Evolutionary conservation across 352 stramenopile genomes (phyloP).

Genomic region (Phytophthora cajani): DNA sequence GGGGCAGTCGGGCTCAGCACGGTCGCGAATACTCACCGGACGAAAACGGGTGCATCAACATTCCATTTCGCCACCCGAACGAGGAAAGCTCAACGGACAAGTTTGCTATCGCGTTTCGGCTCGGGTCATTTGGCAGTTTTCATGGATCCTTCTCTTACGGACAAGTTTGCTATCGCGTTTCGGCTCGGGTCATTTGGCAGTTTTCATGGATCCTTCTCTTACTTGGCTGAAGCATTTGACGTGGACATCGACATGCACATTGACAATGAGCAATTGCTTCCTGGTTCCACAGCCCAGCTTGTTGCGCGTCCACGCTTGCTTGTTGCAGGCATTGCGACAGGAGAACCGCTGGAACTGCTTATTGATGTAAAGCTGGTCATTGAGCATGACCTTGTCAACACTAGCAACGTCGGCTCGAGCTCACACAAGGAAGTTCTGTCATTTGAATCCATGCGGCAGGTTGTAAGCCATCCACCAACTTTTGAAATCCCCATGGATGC

Average conservation of each 20-base stretch:
- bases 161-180: constrained; percentile 56
- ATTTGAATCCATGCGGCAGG: constrained; percentile 30
- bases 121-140: constrained; percentile 52
- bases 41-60: constrained; percentile 36
- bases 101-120: constrained; percentile 52
- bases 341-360: constrained; percentile 27
- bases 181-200: constrained; percentile 48
- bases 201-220: constrained; percentile 49
- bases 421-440: constrained; percentile 37
- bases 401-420: constrained; percentile 30
- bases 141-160: constrained; percentile 48
- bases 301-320: constrained; percentile 31
- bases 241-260: constrained; percentile 54
- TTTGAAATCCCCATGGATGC: constrained; percentile 53
- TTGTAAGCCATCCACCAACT: constrained; percentile 26
- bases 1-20: constrained; percentile 42
- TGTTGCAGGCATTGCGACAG: constrained; percentile 28
- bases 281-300: constrained; percentile 44
- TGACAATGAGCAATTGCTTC: constrained; percentile 60
- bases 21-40: constrained; percentile 40
- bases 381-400: constrained; percentile 37
- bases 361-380: constrained; percentile 36
- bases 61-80: constrained; percentile 55
- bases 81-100: constrained; percentile 31
- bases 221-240: constrained; percentile 42